A percentile compares a stretch with the other conserved stretches of the same genome.
Conservation (phyloP, 1,284 basidiomycete species). For the Papiliotrema terrestris region DNA sequence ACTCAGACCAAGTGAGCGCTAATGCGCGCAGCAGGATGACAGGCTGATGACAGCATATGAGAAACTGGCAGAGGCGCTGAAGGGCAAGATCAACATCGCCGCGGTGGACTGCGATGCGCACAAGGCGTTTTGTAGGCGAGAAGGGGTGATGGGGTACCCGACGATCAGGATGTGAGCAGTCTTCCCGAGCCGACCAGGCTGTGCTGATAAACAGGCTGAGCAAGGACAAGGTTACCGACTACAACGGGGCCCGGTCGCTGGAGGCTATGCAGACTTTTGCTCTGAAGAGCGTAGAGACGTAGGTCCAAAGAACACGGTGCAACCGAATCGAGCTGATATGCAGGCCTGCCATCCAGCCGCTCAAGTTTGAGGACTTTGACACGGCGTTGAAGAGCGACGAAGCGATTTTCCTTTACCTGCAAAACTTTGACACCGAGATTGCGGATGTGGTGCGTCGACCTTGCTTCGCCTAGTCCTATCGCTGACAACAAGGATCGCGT, state of each 20-base stretch:
- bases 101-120: slow-evolving; percentile 83
- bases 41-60: slow-evolving; percentile 55
- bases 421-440: slow-evolving; percentile 51
- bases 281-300: slow-evolving; percentile 64
- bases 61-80: slow-evolving; percentile 65
- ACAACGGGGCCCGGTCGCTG: slow-evolving; percentile 50
- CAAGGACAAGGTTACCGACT: slow-evolving; percentile 50
- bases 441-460: slow-evolving; percentile 43
- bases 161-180: slow-evolving; percentile 65
- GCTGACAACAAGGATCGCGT: slow-evolving; percentile 50
- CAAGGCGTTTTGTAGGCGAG: slow-evolving; percentile 59
- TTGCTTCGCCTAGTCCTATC: neutral
- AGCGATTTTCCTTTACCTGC: slow-evolving; percentile 71
- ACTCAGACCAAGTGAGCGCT: slow-evolving; percentile 61
- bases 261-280: slow-evolving; percentile 68
- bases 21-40: too few relatives aligned
- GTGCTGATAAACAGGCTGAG: slow-evolving; percentile 40
- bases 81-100: slow-evolving; percentile 67
- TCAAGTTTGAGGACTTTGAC: slow-evolving; percentile 55
- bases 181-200: neutral
- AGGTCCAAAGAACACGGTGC: slow-evolving; percentile 31
- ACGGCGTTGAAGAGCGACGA: slow-evolving; percentile 56
- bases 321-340: neutral
- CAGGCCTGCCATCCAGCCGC: slow-evolving; percentile 52
- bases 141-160: slow-evolving; percentile 73